phyloP scores from a whole-genome alignment of 2,329 filamentous ascomycete genomes.

The Amphichorda felina region DNA sequence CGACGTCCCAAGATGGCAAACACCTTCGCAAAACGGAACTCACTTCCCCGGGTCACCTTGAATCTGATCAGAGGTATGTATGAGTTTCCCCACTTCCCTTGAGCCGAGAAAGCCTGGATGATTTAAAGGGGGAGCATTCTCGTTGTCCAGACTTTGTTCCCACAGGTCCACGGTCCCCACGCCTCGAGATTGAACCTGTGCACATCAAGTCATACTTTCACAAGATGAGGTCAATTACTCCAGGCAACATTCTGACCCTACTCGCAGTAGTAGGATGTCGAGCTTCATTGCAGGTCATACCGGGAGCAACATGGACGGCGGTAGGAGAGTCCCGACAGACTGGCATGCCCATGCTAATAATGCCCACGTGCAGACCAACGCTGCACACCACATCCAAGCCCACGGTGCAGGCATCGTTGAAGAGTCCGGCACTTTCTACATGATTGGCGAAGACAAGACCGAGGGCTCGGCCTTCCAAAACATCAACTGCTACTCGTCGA shows the following conservation, averaged over 20 bases:
- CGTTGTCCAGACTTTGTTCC: too few relatives aligned
- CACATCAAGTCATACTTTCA: too few relatives aligned
- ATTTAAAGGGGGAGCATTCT: too few relatives aligned
- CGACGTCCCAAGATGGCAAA: too few relatives aligned
- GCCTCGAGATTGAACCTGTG: too few relatives aligned
- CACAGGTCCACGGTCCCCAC: too few relatives aligned
- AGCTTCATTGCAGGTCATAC: slow-evolving; percentile 21
- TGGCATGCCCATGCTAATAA: too few relatives aligned
- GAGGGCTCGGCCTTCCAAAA: slow-evolving; percentile 49
- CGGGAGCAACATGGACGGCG: slow-evolving; percentile 34
- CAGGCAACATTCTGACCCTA: neutral
- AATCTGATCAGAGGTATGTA: too few relatives aligned
- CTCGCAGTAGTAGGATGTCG: neutral
- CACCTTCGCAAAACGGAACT: too few relatives aligned
- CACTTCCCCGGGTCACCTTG: too few relatives aligned
- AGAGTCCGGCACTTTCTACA: slow-evolving; percentile 47
- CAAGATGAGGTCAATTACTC: neutral
- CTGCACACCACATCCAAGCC: slow-evolving; percentile 48
- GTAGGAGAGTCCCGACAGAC: slow-evolving; percentile 11
- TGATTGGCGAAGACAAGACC: slow-evolving; percentile 60
- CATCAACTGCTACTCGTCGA: slow-evolving; percentile 56
- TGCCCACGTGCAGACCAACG: slow-evolving; percentile 19
- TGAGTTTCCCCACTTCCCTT: too few relatives aligned
- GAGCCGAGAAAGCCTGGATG: too few relatives aligned
- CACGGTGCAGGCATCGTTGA: slow-evolving; percentile 54